phyloP scores from a whole-genome alignment of 768 basidiomycete genomes.

The Pulveroboletus sp. region DNA sequence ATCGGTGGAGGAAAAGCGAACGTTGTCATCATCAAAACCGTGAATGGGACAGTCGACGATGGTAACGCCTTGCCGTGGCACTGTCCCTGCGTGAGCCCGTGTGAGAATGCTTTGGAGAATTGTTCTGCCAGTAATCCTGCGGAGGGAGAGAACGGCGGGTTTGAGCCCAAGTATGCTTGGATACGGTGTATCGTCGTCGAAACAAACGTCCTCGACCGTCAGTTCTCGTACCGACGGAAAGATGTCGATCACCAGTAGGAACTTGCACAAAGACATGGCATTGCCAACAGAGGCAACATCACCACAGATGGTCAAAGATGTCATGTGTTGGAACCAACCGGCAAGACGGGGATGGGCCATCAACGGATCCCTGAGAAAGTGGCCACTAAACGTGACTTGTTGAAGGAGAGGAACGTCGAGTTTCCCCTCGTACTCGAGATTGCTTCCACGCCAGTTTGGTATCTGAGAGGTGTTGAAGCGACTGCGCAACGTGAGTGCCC shows the following conservation, averaged over 20 bases:
- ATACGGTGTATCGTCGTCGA: background rate
- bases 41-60: slow-evolving; percentile 2
- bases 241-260: slow-evolving; percentile 2
- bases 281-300: background rate
- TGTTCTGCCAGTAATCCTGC: background rate
- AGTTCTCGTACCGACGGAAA: slow-evolving; percentile 1
- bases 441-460: background rate
- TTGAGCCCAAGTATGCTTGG: background rate
- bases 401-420: slow-evolving; percentile 4
- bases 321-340: slow-evolving; percentile 4
- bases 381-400: background rate
- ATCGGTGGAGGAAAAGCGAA: background rate
- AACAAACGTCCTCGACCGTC: slow-evolving; percentile 6
- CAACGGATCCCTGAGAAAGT: slow-evolving; percentile 6
- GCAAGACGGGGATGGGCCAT: slow-evolving; percentile 5
- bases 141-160: background rate
- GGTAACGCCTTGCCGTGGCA: background rate
- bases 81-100: background rate
- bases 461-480: background rate
- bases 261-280: slow-evolving; percentile 2
- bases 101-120: slow-evolving; percentile 2
- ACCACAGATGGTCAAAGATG: slow-evolving; percentile 4
- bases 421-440: slow-evolving; percentile 3
- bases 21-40: background rate
- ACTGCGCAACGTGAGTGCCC: slow-evolving; percentile 1